phyloP scores from a whole-genome alignment of 257 asterid genomes.

The Nicotiana otophora region DNA sequence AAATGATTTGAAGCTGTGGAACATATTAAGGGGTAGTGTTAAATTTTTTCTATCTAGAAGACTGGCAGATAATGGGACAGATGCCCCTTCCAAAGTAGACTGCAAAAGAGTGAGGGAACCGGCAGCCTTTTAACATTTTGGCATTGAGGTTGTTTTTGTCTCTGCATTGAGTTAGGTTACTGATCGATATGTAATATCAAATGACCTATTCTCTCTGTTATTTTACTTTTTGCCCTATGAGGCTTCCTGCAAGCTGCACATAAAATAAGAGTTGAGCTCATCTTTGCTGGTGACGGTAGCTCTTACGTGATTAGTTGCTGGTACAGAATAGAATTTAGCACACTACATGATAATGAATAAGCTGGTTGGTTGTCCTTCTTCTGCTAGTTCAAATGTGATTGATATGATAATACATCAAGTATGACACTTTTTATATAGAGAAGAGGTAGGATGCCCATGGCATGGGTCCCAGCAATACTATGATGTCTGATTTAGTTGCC shows the following conservation, averaged over 20 bases:
- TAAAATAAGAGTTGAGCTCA: background rate
- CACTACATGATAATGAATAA: background rate
- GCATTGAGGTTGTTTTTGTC: background rate
- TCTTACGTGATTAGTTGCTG: background rate
- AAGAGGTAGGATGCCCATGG: background rate
- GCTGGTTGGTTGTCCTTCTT: background rate
- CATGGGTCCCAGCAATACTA: background rate
- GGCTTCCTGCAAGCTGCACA: background rate
- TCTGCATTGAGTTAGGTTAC: background rate
- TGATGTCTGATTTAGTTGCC: background rate
- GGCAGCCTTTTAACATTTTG: too few species aligned
- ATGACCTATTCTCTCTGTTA: background rate
- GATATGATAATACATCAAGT: background rate
- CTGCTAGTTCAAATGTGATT: background rate
- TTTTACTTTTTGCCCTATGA: background rate
- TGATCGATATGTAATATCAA: background rate
- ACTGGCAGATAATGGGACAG: background rate
- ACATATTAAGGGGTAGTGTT: background rate
- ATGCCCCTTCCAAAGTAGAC: background rate
- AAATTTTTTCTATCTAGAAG: background rate
- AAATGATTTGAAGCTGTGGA: background rate
- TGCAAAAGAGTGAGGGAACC: background rate
- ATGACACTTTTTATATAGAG: background rate
- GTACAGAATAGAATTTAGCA: background rate
- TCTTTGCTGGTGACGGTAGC: background rate